These are phyloP conservation scores for Penicillium janthinellum DNA, from an alignment of 2,329 filamentous ascomycete genomes.

Conservation along the genomic window DNA sequence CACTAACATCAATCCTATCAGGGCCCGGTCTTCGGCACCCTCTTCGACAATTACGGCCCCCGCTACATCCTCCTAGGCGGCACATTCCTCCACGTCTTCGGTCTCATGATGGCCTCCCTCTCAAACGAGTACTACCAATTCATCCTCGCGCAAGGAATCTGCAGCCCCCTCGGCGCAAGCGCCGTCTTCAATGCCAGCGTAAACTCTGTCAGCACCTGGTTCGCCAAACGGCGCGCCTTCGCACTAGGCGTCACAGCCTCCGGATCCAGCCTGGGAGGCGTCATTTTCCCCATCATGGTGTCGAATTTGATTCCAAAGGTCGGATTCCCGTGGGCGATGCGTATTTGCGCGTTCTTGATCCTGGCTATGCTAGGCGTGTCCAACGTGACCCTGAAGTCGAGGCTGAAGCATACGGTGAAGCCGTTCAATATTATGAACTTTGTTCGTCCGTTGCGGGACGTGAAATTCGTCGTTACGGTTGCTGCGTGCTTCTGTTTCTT, in stretches of 20 bases:
- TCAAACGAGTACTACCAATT: constrained; percentile 60
- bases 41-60: constrained; percentile 66
- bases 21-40: constrained; percentile 63
- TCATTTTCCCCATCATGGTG: constrained; percentile 66
- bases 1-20: not conserved
- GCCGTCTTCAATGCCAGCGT: constrained; percentile 52
- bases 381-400: constrained; percentile 55
- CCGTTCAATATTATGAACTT: constrained; percentile 22
- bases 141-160: constrained; percentile 58
- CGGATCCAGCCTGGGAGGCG: constrained; percentile 59
- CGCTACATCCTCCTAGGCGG: constrained; percentile 55
- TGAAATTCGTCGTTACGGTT: constrained; percentile 26
- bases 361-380: constrained; percentile 59
- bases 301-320: constrained; percentile 55
- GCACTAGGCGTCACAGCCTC: constrained; percentile 58
- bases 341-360: constrained; percentile 61
- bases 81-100: constrained; percentile 58
- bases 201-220: constrained; percentile 52
- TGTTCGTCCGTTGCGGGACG: constrained; percentile 26
- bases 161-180: constrained; percentile 54
- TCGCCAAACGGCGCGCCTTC: constrained; percentile 53
- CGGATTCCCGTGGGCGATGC: constrained; percentile 61
- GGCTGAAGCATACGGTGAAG: constrained; percentile 36
- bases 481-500: constrained; percentile 48
- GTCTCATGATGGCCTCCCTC: constrained; percentile 61